Conservation (phyloP, 352 stramenopile genomes). For the Salisapilia sapeloensis region DNA sequence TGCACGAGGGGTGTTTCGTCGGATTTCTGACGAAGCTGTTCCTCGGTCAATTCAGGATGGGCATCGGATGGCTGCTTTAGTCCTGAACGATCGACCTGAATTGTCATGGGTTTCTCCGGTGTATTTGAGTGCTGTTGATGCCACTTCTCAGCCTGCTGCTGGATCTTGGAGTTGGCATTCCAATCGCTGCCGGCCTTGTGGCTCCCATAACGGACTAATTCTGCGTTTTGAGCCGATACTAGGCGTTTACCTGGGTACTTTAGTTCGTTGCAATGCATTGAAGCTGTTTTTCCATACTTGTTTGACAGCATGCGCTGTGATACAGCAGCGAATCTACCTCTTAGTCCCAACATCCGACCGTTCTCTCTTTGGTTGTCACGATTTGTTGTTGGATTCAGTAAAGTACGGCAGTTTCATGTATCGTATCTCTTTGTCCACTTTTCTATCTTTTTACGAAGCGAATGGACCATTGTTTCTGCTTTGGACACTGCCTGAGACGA, state of each 20-base stretch:
- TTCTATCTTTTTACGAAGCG: too few species aligned
- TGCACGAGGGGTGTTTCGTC: conserved; percentile 60
- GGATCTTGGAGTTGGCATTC: conserved; percentile 5
- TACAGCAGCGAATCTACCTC: too few species aligned
- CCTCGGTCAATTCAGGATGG: conserved; percentile 7
- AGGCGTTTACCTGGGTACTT: background rate
- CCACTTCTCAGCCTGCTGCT: conserved; percentile 39
- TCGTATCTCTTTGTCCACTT: too few species aligned
- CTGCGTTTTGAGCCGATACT: background rate
- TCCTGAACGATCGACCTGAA: conserved; percentile 55
- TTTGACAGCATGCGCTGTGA: too few species aligned
- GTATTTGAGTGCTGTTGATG: conserved; percentile 20
- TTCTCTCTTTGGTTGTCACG: too few species aligned
- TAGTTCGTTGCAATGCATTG: too few species aligned
- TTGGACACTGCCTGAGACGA: too few species aligned
- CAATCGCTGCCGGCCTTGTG: background rate
- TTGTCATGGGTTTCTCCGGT: conserved; percentile 34
- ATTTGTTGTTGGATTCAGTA: too few species aligned
- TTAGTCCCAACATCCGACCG: too few species aligned
- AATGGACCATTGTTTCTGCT: too few species aligned
- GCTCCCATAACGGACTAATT: background rate
- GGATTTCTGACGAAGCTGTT: conserved; percentile 17
- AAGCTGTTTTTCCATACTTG: too few species aligned
- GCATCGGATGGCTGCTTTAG: conserved; percentile 30
- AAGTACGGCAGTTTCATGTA: too few species aligned